These are phyloP conservation scores for Raphanus raphanistrum DNA, from an alignment of 345 rosid species.

Conservation along the genomic window DNA sequence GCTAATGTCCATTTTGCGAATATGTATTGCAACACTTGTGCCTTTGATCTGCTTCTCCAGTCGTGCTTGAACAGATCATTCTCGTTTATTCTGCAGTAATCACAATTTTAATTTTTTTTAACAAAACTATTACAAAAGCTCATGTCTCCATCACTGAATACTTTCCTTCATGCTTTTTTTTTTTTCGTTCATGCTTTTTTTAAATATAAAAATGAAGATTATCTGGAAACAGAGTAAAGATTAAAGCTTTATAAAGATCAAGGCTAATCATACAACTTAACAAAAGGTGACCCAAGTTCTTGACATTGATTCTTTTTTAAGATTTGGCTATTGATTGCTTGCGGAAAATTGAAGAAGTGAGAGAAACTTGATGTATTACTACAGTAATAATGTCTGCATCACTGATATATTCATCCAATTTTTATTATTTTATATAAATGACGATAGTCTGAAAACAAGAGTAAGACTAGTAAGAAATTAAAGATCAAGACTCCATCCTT, in stretches of 20 bases:
- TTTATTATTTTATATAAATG: neutral
- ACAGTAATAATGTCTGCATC: conserved; percentile 13
- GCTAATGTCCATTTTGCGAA: conserved; percentile 83
- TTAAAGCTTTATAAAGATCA: neutral
- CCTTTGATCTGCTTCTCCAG: conserved; percentile 90
- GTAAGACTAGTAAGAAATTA: neutral
- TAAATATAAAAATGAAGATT: neutral
- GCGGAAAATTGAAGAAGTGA: conserved; percentile 23
- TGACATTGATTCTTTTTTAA: neutral
- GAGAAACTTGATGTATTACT: neutral
- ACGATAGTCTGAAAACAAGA: neutral
- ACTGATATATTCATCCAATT: neutral
- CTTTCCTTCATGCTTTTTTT: neutral
- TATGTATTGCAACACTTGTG: conserved; percentile 76
- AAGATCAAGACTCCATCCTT: no score
- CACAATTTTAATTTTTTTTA: neutral
- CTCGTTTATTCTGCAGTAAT: conserved; percentile 73
- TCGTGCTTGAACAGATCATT: conserved; percentile 94
- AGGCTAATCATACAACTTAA: neutral
- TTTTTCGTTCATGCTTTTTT: neutral
- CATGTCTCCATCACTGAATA: conserved; percentile 24
- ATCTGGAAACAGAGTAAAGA: conserved; percentile 14
- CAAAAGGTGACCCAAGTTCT: conserved; percentile 15
- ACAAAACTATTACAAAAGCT: neutral
- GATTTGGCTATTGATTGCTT: conserved; percentile 28